Base-by-base conservation (phyloP, 78 protist genomes). In the Trichosphaerium sp. region DNA sequence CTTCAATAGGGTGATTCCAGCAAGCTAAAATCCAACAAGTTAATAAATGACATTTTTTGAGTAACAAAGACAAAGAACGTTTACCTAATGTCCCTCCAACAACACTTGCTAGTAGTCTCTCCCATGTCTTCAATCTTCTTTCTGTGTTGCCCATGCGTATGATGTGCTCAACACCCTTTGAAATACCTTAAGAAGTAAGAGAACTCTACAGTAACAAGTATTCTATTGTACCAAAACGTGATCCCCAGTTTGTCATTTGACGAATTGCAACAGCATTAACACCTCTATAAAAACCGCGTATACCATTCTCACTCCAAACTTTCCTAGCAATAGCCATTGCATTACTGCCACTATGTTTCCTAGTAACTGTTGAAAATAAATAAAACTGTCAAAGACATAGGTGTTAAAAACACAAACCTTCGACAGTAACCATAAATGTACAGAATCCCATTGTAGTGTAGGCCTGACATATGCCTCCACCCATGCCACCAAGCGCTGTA, bases 201-300 rank as follows among this genome's bases (percentile, higher is more conserved):
- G n/a, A n/a, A n/a, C n/a, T 23, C 54, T 5, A 6, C 31, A 54
- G n/a, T 11, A 65, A 31, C 12, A 49, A 6, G 25, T 54, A 59
- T 41, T 67, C 72, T 25, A 42, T 6, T 7, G 67, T 67, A 12
- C 72, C 72, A 8, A 67, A 55, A 3, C 72, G 57, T 29, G 41
- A n/a, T 7, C 72, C 72, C 72, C 72, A 67, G 41, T 67, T 67
- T 14, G 72, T 67, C 59, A 67, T 59, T 47, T 67, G 72, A 35
- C 72, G 72, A 11, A 59, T 4, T 18, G 72, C 72, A 26, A 67
- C 48, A 7, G 72, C 72, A 5, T 6, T 8, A 28, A 67, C 72
- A 15, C 72, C 72, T 21, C 35, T 4, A 41, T 67, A 23, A 57
- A 67, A 7, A 23, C 61, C 72, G 15, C 21, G 59, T 10, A 67